A percentile compares a stretch with the other conserved stretches of the same genome.
Evolutionary conservation across 2,329 filamentous ascomycete genomes (phyloP).

Genomic region (Exserohilum turcica): DNA sequence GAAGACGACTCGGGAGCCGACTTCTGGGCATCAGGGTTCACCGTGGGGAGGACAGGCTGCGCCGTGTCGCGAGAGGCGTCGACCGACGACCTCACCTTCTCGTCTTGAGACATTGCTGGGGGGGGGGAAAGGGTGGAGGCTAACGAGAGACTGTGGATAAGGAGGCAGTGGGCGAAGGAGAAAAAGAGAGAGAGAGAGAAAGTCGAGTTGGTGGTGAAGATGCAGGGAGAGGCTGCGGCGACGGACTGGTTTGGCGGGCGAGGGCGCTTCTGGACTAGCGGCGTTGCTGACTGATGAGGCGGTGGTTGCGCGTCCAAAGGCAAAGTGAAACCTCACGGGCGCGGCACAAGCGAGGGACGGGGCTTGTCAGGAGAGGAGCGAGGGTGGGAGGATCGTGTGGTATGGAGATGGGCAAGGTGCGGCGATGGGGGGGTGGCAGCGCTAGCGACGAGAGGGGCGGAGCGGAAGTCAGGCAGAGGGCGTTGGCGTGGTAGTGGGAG

Average conservation of each 20-base stretch:
- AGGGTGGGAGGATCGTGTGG: conserved; percentile 18
- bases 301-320: conserved; percentile 9
- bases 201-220: conserved; percentile 15
- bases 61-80: conserved; percentile 69
- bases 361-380: conserved; percentile 9
- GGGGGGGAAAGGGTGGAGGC: conserved; percentile 2
- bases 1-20: conserved; percentile 60
- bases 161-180: conserved; percentile 15
- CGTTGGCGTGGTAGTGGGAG: too few relatives aligned
- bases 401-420: too few relatives aligned
- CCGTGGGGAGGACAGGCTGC: conserved; percentile 73
- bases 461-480: conserved; percentile 32
- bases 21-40: conserved; percentile 79
- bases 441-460: conserved; percentile 40
- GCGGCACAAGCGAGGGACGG: conserved; percentile 32
- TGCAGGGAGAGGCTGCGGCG: conserved; percentile 28
- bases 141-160: conserved; percentile 29
- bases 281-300: conserved; percentile 30
- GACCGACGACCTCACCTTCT: conserved; percentile 84
- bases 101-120: conserved; percentile 62
- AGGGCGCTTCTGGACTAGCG: conserved; percentile 22
- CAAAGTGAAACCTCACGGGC: conserved; percentile 15
- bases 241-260: conserved; percentile 16
- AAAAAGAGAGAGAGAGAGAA: neutral
- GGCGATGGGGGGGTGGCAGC: too few relatives aligned